phyloP scores from a whole-genome alignment of 441 rosid species.

The Euphorbia schlechtendalii region DNA sequence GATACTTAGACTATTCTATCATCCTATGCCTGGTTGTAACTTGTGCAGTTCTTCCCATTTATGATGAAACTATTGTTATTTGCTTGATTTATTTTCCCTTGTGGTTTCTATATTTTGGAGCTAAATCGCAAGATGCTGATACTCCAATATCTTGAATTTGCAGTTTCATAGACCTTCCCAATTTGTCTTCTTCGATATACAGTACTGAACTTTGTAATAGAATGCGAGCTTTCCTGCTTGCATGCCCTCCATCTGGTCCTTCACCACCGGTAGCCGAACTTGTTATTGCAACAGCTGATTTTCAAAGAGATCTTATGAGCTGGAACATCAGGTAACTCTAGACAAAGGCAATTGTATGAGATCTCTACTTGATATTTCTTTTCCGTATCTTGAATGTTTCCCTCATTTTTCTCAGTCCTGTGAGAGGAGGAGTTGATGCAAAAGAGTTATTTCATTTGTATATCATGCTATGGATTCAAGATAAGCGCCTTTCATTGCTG shows the following conservation, averaged over 20 bases:
- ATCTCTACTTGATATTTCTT: no score
- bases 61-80: neutral
- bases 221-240: slow-evolving; percentile 78
- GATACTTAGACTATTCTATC: no score
- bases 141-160: slow-evolving; percentile 22
- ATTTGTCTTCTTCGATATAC: slow-evolving; percentile 79
- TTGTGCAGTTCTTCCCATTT: neutral
- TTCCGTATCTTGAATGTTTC: no score
- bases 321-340: slow-evolving; percentile 68
- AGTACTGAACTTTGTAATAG: slow-evolving; percentile 87
- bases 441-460: slow-evolving; percentile 87
- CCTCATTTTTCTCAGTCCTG: slow-evolving; percentile 41
- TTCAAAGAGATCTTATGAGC: slow-evolving; percentile 84
- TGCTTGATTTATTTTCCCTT: slow-evolving; percentile 17
- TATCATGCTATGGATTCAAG: slow-evolving; percentile 97
- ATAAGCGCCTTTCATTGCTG: slow-evolving; percentile 75
- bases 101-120: slow-evolving; percentile 14
- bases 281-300: slow-evolving; percentile 86
- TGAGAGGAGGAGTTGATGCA: slow-evolving; percentile 95
- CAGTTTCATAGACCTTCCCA: slow-evolving; percentile 93
- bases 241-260: slow-evolving; percentile 97
- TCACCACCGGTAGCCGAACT: slow-evolving; percentile 86
- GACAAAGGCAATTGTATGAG: slow-evolving; percentile 9
- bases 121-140: slow-evolving; percentile 16
- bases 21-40: neutral